phyloP scores from a whole-genome alignment of 148 eudicot genomes.

The Polygonum maritimum region DNA sequence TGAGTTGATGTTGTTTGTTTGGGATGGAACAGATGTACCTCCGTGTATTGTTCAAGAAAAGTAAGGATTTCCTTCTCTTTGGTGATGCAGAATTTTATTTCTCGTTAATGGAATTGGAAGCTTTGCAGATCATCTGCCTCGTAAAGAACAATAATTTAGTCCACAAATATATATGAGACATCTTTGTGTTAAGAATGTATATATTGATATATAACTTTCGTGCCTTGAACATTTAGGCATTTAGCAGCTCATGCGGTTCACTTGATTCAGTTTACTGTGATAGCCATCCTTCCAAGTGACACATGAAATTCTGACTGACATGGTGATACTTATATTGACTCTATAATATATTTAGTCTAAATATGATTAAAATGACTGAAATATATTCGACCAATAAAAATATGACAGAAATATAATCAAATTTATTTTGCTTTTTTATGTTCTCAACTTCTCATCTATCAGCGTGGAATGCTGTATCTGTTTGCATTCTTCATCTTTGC shows the following conservation, averaged over 20 bases:
- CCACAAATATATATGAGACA: background rate
- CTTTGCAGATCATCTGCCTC: background rate
- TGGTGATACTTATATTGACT: background rate
- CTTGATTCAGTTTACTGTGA: background rate
- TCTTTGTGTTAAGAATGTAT: background rate
- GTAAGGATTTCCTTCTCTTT: slow-evolving; percentile 32
- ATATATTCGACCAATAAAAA: too few relatives aligned
- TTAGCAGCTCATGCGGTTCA: background rate
- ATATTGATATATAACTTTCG: background rate
- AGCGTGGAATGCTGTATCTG: background rate
- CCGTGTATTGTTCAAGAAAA: slow-evolving; percentile 33
- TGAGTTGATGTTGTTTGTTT: slow-evolving; percentile 60
- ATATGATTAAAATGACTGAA: background rate
- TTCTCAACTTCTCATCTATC: background rate
- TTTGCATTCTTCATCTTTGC: background rate
- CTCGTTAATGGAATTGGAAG: background rate
- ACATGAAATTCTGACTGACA: background rate
- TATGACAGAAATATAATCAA: background rate
- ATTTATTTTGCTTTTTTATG: background rate
- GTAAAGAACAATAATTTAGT: background rate
- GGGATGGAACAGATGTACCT: slow-evolving; percentile 96
- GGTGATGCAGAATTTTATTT: background rate
- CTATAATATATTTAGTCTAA: background rate
- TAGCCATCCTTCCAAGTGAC: background rate
- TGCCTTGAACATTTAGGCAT: background rate